These are phyloP conservation scores for Corallochytrium limacisporum DNA, from an alignment of 78 protist genomes.

Conservation along the genomic window DNA sequence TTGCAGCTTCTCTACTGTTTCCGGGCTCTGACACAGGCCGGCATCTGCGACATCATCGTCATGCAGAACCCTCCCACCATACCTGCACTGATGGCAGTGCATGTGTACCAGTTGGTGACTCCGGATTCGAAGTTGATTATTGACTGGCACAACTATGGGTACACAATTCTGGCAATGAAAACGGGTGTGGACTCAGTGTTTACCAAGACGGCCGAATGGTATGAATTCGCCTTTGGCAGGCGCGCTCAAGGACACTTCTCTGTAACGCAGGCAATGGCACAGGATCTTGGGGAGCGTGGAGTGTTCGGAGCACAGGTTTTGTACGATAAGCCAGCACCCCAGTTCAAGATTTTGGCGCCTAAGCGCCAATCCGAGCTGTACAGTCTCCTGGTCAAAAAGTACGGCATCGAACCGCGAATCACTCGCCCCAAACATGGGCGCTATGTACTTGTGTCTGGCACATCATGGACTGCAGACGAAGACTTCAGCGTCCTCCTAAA, in stretches of 20 bases:
- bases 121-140: conserved; percentile 39
- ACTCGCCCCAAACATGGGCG: too few relatives aligned
- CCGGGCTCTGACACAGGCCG: too few relatives aligned
- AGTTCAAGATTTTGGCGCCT: too few relatives aligned
- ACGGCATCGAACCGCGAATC: too few relatives aligned
- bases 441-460: conserved; percentile 42
- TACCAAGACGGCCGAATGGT: too few relatives aligned
- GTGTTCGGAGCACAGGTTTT: too few relatives aligned
- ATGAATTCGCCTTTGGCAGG: neutral
- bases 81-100: conserved; percentile 60
- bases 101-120: conserved; percentile 21
- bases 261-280: conserved; percentile 22
- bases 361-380: too few relatives aligned
- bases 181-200: too few relatives aligned
- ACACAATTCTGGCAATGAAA: conserved; percentile 51
- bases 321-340: conserved; percentile 21
- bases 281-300: neutral
- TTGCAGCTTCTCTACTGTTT: too few relatives aligned
- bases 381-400: too few relatives aligned
- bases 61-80: conserved; percentile 87
- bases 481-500: conserved; percentile 55
- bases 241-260: neutral
- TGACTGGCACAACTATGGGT: conserved; percentile 96
- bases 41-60: too few relatives aligned
- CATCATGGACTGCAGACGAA: conserved; percentile 82